phyloP scores from a whole-genome alignment of 1,284 basidiomycete genomes.

The Ceratobasidium sp. region DNA sequence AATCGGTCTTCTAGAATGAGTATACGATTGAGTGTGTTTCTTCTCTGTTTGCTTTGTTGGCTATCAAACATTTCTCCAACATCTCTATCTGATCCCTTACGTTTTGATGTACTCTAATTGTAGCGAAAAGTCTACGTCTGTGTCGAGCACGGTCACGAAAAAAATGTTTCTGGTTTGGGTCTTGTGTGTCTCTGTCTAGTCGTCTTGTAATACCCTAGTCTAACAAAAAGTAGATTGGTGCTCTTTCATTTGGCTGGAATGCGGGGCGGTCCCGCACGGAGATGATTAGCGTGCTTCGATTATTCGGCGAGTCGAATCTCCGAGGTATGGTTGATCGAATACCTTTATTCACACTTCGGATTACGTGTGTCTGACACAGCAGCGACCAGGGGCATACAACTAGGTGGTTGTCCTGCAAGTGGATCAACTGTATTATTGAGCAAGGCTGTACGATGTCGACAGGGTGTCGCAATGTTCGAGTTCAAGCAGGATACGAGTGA shows the following conservation, averaged over 20 bases:
- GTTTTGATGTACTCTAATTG: conserved; percentile 15
- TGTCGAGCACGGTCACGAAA: background rate
- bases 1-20: conserved; percentile 34
- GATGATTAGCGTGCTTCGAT: background rate
- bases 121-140: background rate
- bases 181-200: background rate
- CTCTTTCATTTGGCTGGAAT: background rate
- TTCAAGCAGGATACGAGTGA: background rate
- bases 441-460: background rate
- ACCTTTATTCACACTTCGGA: background rate
- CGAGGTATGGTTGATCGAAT: conserved; percentile 16
- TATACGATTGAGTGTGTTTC: background rate
- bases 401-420: background rate
- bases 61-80: conserved; percentile 4
- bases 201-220: background rate
- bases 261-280: background rate
- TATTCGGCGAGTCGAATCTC: conserved; percentile 15
- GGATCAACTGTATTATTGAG: background rate
- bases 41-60: conserved; percentile 13
- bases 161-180: background rate
- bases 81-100: background rate
- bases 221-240: background rate
- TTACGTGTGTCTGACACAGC: background rate
- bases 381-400: background rate
- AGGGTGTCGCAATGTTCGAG: background rate